Evolutionary conservation across 2,329 filamentous ascomycete genomes (phyloP), one percentile per base, ranked within the genome.

Genomic region (Lojkania enalia): DNA sequence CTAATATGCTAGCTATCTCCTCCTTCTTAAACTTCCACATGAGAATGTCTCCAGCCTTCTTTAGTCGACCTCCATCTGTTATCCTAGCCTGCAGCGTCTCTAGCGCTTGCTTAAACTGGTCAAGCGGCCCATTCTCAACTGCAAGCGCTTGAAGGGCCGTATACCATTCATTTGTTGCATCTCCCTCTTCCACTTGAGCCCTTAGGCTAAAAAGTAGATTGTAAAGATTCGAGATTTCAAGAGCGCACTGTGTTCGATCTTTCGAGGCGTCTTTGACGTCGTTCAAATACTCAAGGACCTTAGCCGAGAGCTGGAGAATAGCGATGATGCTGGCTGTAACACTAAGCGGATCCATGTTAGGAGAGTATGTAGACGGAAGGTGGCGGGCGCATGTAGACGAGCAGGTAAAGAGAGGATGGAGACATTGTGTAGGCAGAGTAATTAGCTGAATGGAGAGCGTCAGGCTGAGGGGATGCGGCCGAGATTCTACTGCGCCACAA

Each of bases 51-150:
- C 36, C 36, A 27, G 20, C 36, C 16, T 39, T 39, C 36, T 39
- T 39, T 29, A 39, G 21, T 39, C 36, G 19, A 27, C 36, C 36
- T 29, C 36, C 21, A 29, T 39, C 36, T 29, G 36, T 39, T 21
- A 39, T 39, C 16, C 16, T 39, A 16, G 9, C 15, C 36, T 39
- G 36, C 21, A 27, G 36, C 36, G 16, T 25, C 20, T 39, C 36
- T 13, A 60, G 47, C 25, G 30, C 45, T 35, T 44, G 15, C 36
- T 48, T 47, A 35, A 46, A 55, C 30, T 54, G 55, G 23, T 49
- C 48, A 6, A 58, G 37, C n/a, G 56, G 53, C n/a, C 56, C 55
- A 44, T 54, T 46, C 20, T 39, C 30, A 21, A 42, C 41, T 15
- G 23, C 25, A 23, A 50, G 45, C 14, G 38, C 30, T 39, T 21